Evolutionary conservation across 148 eudicot species (phyloP), one percentile per base, ranked within the genome.

Genomic region (Fagopyrum esculentum): DNA sequence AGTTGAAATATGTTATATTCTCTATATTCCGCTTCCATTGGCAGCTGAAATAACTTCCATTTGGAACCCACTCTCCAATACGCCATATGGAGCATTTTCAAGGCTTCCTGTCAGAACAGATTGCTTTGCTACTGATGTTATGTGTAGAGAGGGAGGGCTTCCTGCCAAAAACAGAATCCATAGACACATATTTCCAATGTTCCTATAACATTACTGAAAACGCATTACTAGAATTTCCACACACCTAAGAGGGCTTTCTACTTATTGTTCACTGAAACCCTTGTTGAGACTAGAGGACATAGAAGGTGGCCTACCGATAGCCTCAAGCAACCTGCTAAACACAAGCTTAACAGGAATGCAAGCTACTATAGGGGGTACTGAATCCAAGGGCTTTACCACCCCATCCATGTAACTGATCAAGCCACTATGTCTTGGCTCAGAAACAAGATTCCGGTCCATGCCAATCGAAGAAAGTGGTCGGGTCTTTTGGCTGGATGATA

Each of bases 341-440:
- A 91, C 98, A 68, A 95, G 83, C 73, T 92, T 95, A 35, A 95
- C 89, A 13, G 98, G 98, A 63, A 95, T 90, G 83, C 97, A 95
- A 71, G 99, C 90, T 69, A 92, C 90, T 4, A 88, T 80, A 35
- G 89, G 81, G 12, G 89, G 92, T 19, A 77, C 81, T 17, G 84
- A 50, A 45, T 77, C 90, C 44, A 78, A 69, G 3, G 87, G 66
- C 77, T 90, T 94, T 4, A 88, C 81, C 80, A 80, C 79, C 73
- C 89, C 90, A 76, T 82, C 89, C 69, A 72, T 77, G 70, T 57
- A 77, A 79, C 76, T 73, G 48, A 75, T 79, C 66, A 73, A 56
- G 74, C 56, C 47, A 12, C 79, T 68, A 44, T 72, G 71, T 81
- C 77, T 77, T 26, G 48, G 78, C 78, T 81, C 80, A 48, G 60